Percentiles rank a stretch among this genome's conserved stretches.
These are phyloP conservation scores for Aspergillus bridgeri DNA, from an alignment of 495 filamentous ascomycete species.

Conservation along the genomic window DNA sequence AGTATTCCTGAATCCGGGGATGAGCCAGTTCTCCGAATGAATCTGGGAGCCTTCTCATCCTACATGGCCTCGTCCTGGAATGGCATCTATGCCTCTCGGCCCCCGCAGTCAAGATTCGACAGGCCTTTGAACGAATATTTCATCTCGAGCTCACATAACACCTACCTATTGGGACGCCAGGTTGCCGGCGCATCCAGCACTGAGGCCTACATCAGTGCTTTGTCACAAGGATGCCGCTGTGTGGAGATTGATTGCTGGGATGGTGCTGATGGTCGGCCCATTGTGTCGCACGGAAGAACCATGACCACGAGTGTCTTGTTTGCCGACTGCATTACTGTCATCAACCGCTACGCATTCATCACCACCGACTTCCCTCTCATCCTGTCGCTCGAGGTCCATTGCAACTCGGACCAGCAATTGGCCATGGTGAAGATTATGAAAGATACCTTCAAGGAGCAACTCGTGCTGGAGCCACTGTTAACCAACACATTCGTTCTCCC, in stretches of 20 bases:
- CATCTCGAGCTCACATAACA: constrained; percentile 98
- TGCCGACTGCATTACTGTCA: constrained; percentile 82
- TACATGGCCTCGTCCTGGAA: constrained; percentile 77
- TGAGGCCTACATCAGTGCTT: constrained; percentile 89
- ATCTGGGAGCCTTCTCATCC: constrained; percentile 65
- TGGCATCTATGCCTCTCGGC: constrained; percentile 51
- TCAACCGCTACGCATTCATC: constrained; percentile 88
- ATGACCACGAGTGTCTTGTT: constrained; percentile 84
- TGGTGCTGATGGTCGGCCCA: constrained; percentile 76
- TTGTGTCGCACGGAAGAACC: constrained; percentile 87
- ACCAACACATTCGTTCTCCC: constrained; percentile 65
- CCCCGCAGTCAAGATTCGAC: constrained; percentile 60
- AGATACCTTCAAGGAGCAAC: constrained; percentile 70
- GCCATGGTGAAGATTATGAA: constrained; percentile 91
- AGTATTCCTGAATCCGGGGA: constrained; percentile 38
- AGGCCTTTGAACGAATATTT: constrained; percentile 95
- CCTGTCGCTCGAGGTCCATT: constrained; percentile 94
- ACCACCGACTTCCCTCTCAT: constrained; percentile 81
- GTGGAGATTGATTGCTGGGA: constrained; percentile 99
- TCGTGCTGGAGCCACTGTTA: constrained; percentile 71
- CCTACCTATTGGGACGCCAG: constrained; percentile 88
- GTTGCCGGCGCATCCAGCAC: constrained; percentile 85
- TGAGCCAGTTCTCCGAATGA: constrained; percentile 53
- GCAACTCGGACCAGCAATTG: constrained; percentile 74
- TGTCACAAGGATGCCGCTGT: constrained; percentile 86